Evolutionary conservation across 345 rosid species (phyloP), one percentile per base, ranked within the genome.

Genomic region (Citrus unshiu): DNA sequence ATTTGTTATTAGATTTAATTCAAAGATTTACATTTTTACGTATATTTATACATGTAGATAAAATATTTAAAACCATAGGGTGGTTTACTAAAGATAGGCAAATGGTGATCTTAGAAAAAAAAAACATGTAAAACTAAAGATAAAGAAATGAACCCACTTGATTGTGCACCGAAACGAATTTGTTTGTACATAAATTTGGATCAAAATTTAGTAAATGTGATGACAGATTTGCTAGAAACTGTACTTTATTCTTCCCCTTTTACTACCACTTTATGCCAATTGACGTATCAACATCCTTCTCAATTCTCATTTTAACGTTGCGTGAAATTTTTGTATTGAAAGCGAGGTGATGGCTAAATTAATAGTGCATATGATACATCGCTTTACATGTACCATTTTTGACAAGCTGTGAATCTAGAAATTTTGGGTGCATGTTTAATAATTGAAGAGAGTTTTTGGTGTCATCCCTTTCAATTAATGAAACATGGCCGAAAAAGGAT

Each of bases 401-500:
- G 21, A 24, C 25, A 75, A 51, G 57, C 59, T 2, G 30, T 54
- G 59, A 51, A 66, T 6, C 82, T 82, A 82, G 64, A 43, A 68
- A 24, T 72, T 72, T 8, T 34, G 5, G 40, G 37, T 73, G 37
- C 37, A 6, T 35, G 79, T 79, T 46, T 57, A 4, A 49, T 16
- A 24, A 18, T 14, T 13, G 25, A 72, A 9, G 7, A 57, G 71
- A 64, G 37, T 22, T 71, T 13, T 66, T 70, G 79, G 70, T 61
- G 76, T 43, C 68, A 39, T 78, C 77, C 25, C 39, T 71, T 81
- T 12, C 51, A 46, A 13, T 12, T 77, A 29, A 61, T 40, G 24
- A 59, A 59, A 62, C 67, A 69, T 78, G 76, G 10, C 58, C 79
- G 4, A 75, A 79, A 77, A 82, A 66, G 73, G 73, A 24, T 70